These are phyloP conservation scores for Murraya paniculata DNA, from an alignment of 345 rosid genomes.

Conservation along the genomic window DNA sequence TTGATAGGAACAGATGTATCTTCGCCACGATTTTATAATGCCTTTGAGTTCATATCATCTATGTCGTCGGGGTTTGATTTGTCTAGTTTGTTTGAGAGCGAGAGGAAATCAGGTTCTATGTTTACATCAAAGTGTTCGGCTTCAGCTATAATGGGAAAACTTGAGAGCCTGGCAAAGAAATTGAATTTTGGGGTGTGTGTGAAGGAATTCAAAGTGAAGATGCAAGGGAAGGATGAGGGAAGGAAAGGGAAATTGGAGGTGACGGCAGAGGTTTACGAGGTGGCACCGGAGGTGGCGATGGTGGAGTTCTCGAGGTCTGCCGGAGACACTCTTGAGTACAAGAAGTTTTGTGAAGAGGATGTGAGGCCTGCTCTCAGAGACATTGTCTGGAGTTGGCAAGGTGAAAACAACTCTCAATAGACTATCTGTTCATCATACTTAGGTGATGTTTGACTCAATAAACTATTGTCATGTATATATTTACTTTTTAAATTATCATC, in stretches of 20 bases:
- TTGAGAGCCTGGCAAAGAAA: conserved; percentile 36
- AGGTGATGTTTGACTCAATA: too few species aligned
- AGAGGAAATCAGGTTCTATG: conserved; percentile 32
- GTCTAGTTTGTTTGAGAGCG: conserved; percentile 44
- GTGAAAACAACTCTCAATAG: conserved; percentile 22
- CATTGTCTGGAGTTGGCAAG: conserved; percentile 57
- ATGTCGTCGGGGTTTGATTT: conserved; percentile 51
- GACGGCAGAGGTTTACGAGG: conserved; percentile 41
- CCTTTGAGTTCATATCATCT: conserved; percentile 51
- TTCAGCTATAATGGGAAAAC: conserved; percentile 33
- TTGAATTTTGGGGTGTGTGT: conserved; percentile 34
- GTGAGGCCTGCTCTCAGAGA: conserved; percentile 48
- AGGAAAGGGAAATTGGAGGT: conserved; percentile 42
- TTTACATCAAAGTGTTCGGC: conserved; percentile 44
- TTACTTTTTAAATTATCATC: too few species aligned
- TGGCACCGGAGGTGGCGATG: conserved; percentile 41
- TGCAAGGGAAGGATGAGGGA: conserved; percentile 41
- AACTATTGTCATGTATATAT: too few species aligned
- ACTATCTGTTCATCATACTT: too few species aligned
- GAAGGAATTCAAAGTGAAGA: conserved; percentile 40
- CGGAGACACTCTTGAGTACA: conserved; percentile 48
- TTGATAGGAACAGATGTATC: conserved; percentile 9
- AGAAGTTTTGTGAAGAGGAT: conserved; percentile 39
- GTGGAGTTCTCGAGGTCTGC: conserved; percentile 40
- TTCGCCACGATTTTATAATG: conserved; percentile 33